A percentile compares a stretch with the other conserved stretches of the same genome.
phyloP scores from a whole-genome alignment of 2,329 filamentous ascomycete species.

The Pseudogymnoascus sp. region DNA sequence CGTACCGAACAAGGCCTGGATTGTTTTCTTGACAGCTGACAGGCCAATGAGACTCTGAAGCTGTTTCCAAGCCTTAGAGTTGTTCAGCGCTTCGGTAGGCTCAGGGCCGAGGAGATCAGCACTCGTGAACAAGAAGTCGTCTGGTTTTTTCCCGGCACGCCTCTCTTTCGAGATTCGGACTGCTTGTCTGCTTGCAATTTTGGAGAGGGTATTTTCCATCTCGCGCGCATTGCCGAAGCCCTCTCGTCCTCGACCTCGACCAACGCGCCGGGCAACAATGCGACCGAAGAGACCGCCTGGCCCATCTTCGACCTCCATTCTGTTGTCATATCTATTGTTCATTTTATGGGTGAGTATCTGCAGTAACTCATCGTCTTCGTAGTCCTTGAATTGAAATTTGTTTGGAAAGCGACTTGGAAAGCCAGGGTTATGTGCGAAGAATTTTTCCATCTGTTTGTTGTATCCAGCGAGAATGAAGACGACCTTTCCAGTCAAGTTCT shows the following conservation, averaged over 20 bases:
- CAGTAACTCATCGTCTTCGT: not conserved
- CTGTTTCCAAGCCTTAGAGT: not conserved
- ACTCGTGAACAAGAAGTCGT: not conserved
- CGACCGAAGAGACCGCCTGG: no score
- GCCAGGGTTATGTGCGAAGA: not conserved
- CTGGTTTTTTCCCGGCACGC: not conserved
- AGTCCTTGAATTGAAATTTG: not conserved
- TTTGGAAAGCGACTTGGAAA: not conserved
- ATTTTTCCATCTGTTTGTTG: not conserved
- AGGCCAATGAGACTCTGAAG: not conserved
- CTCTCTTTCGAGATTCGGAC: no score
- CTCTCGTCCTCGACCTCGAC: no score
- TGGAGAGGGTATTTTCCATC: no score
- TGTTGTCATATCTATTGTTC: no score
- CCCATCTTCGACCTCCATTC: no score
- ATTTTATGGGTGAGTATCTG: no score
- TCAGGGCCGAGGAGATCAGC: not conserved
- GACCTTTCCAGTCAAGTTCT: not conserved
- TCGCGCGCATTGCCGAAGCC: no score
- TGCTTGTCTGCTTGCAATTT: no score
- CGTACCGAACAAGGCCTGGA: no score
- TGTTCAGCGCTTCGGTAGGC: not conserved
- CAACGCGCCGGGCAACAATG: no score
- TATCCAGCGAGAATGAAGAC: not conserved
- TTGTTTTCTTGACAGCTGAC: no score